Percentiles rank a stretch among this genome's conserved stretches.
Conservation (phyloP, 495 filamentous ascomycete species). For the Daldinia concentrica region DNA sequence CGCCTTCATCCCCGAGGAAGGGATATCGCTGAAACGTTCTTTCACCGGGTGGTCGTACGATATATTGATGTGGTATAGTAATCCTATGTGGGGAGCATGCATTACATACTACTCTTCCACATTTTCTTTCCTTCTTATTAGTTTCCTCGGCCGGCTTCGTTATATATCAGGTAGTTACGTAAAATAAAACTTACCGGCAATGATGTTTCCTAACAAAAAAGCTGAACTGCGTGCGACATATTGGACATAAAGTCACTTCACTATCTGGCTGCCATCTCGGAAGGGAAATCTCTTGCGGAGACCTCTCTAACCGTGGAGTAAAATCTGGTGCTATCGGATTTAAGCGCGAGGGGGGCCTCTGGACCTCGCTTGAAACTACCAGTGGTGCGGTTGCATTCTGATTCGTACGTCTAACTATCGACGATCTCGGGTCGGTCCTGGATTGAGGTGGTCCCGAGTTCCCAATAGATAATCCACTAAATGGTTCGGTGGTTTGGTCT, state of each 20-base stretch:
- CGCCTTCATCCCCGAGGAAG: constrained; percentile 55
- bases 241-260: constrained; percentile 80
- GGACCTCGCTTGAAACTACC: background rate
- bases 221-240: constrained; percentile 78
- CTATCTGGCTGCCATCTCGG: constrained; percentile 89
- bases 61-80: constrained; percentile 90
- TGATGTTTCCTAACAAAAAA: constrained; percentile 94
- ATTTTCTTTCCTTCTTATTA: constrained; percentile 69
- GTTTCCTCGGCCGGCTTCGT: constrained; percentile 6
- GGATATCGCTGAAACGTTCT: constrained; percentile 54
- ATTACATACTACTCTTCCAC: constrained; percentile 91
- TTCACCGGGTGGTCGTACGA: constrained; percentile 80
- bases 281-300: constrained; percentile 54
- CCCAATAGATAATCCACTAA: background rate
- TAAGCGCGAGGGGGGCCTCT: constrained; percentile 12
- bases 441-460: background rate
- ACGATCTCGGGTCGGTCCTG: background rate
- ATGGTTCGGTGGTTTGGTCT: constrained; percentile 8
- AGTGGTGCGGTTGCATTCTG: constrained; percentile 4
- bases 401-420: background rate
- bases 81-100: constrained; percentile 94
- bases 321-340: constrained; percentile 35
- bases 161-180: background rate
- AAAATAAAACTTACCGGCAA: constrained; percentile 67
- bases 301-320: constrained; percentile 14